These are phyloP conservation scores for Ceratopteris richardii DNA, from an alignment of 75 land plant genomes.

Conservation along the genomic window DNA sequence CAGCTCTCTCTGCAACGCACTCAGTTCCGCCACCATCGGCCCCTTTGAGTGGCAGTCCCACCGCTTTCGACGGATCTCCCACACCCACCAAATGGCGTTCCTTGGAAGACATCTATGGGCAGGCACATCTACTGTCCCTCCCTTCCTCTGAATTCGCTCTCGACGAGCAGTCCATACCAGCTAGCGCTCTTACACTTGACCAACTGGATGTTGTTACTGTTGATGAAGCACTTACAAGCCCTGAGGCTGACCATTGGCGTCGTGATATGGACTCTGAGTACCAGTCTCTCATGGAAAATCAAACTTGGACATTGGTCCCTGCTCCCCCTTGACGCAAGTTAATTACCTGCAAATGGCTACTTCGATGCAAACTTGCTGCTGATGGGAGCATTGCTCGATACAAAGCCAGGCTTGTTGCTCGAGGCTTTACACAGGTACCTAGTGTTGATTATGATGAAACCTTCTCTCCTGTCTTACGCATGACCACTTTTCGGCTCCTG, in stretches of 20 bases:
- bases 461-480: constrained; percentile 18
- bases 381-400: constrained; percentile 18
- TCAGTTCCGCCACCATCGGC: no score
- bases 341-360: constrained; percentile 29
- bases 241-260: constrained; percentile 16
- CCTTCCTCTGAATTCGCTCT: neutral
- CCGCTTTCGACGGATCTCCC: no score
- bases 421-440: constrained; percentile 24
- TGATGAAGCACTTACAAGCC: constrained; percentile 1
- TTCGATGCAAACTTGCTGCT: constrained; percentile 9
- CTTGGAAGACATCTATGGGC: neutral
- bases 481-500: constrained; percentile 22
- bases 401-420: constrained; percentile 32
- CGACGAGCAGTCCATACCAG: neutral
- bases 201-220: neutral
- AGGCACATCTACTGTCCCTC: neutral
- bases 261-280: constrained; percentile 31
- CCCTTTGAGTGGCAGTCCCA: no score
- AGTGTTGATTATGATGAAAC: constrained; percentile 28
- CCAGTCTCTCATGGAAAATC: constrained; percentile 19
- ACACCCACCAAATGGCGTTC: neutral
- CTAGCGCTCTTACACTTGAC: neutral
- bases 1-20: no score
- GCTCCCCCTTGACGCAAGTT: constrained; percentile 9
- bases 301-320: constrained; percentile 27